phyloP scores from a whole-genome alignment of 2,329 filamentous ascomycete genomes.

The Pseudogymnoascus sp. region DNA sequence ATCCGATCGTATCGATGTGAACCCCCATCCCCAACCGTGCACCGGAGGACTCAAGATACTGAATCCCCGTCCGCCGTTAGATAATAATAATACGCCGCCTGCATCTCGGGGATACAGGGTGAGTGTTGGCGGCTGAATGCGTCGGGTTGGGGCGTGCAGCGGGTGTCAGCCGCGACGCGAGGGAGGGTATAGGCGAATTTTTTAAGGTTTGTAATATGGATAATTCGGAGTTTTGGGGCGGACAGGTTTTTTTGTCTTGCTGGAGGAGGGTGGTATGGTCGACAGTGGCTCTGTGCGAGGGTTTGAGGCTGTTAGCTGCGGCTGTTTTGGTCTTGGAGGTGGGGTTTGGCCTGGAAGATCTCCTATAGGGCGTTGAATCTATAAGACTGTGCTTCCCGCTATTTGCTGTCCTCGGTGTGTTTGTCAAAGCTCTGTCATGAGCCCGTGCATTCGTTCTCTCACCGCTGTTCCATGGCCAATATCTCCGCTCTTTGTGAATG shows the following conservation, averaged over 20 bases:
- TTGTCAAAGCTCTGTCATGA: neutral
- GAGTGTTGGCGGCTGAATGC: constrained; percentile 1
- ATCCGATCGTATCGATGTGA: neutral
- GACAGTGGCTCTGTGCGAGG: neutral
- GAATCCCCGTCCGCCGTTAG: neutral
- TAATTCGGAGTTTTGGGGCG: neutral
- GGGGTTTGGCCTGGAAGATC: neutral
- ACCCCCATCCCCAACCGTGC: neutral
- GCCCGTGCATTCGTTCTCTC: neutral
- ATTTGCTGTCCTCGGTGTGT: neutral
- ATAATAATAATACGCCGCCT: neutral
- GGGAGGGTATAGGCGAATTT: neutral
- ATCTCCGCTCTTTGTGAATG: neutral
- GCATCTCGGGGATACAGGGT: neutral
- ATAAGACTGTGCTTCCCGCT: neutral
- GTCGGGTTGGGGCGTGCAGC: neutral
- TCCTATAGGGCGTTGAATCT: neutral
- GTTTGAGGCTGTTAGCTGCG: neutral
- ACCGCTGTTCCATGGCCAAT: neutral
- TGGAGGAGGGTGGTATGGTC: neutral
- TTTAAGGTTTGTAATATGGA: constrained; percentile 1
- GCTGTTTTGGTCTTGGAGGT: neutral
- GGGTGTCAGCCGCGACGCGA: neutral
- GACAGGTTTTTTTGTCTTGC: neutral
- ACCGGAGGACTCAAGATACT: neutral